Percentiles rank a stretch among this genome's conserved stretches.
Conservation (phyloP, 2,329 filamentous ascomycete genomes). For the Fusarium concolor region DNA sequence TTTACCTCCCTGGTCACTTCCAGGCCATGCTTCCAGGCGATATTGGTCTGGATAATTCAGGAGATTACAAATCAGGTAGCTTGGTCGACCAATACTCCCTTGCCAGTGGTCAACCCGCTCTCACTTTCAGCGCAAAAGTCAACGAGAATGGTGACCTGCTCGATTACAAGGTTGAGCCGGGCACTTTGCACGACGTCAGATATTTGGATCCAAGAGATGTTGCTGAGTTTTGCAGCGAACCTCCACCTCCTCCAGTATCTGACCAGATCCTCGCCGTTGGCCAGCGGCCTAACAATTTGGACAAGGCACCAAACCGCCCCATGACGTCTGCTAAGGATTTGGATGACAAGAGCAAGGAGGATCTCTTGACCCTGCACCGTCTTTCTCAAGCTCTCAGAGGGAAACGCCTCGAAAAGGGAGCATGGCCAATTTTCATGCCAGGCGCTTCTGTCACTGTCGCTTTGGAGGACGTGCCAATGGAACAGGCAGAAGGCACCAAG, state of each 20-base stretch:
- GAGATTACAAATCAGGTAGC: conserved; percentile 51
- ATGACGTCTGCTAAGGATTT: conserved; percentile 60
- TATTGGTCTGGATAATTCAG: conserved; percentile 45
- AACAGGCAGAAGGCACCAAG: conserved; percentile 21
- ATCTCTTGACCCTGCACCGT: conserved; percentile 60
- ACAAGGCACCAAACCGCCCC: conserved; percentile 50
- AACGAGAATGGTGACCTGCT: conserved; percentile 64
- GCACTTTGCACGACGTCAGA: conserved; percentile 64
- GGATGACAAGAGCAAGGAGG: conserved; percentile 55
- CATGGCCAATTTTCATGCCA: conserved; percentile 61
- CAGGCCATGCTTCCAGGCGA: conserved; percentile 67
- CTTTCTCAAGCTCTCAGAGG: conserved; percentile 61
- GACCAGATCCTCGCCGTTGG: conserved; percentile 49
- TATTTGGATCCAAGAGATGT: conserved; percentile 67
- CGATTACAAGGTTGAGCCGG: conserved; percentile 66
- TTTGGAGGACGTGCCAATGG: conserved; percentile 51
- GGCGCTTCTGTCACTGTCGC: conserved; percentile 58
- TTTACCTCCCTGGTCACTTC: conserved; percentile 69
- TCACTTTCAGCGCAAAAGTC: conserved; percentile 73
- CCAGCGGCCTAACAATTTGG: conserved; percentile 29
- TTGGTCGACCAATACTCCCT: conserved; percentile 67
- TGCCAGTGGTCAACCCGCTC: conserved; percentile 60
- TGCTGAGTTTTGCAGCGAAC: conserved; percentile 56
- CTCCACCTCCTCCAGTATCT: conserved; percentile 33
- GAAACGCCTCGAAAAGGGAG: conserved; percentile 59